These are phyloP conservation scores for Aureobasidium sp. DNA, from an alignment of 2,329 filamentous ascomycete genomes.

Conservation along the genomic window DNA sequence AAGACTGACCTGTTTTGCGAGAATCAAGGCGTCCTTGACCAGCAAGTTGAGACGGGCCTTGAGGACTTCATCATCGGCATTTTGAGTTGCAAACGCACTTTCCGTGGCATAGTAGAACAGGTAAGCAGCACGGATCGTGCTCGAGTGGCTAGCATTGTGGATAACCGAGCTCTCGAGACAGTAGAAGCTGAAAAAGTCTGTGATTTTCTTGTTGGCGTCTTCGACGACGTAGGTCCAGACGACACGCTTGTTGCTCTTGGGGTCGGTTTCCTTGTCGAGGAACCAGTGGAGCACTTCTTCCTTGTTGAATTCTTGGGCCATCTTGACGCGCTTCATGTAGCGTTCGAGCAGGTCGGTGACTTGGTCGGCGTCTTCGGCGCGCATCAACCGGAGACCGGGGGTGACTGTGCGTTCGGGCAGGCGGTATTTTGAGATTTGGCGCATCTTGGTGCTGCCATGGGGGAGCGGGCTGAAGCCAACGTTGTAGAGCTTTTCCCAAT, in stretches of 20 bases:
- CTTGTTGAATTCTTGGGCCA: conserved; percentile 72
- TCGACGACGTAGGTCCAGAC: conserved; percentile 91
- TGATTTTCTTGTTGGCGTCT: conserved; percentile 66
- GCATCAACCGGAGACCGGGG: conserved; percentile 72
- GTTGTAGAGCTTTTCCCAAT: conserved; percentile 95
- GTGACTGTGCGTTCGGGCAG: conserved; percentile 66
- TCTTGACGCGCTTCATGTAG: conserved; percentile 73
- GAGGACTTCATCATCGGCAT: conserved; percentile 42
- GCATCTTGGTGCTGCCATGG: conserved; percentile 70
- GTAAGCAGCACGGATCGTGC: conserved; percentile 84
- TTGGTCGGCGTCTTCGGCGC: conserved; percentile 66
- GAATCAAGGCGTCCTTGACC: conserved; percentile 76
- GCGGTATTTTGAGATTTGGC: conserved; percentile 80
- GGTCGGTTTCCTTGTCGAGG: conserved; percentile 54
- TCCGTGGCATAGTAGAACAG: conserved; percentile 96
- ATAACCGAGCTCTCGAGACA: conserved; percentile 84
- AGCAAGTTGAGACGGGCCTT: conserved; percentile 68
- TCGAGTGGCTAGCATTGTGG: conserved; percentile 67
- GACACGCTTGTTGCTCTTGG: conserved; percentile 64
- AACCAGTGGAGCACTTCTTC: conserved; percentile 88
- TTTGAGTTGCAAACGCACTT: conserved; percentile 51
- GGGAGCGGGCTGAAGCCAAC: conserved; percentile 90
- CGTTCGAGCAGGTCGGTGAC: conserved; percentile 68
- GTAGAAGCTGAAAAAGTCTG: conserved; percentile 97
- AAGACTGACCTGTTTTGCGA: conserved; percentile 63